Base-by-base conservation (phyloP, 495 filamentous ascomycete species). In the Talaromyces adpressus region DNA sequence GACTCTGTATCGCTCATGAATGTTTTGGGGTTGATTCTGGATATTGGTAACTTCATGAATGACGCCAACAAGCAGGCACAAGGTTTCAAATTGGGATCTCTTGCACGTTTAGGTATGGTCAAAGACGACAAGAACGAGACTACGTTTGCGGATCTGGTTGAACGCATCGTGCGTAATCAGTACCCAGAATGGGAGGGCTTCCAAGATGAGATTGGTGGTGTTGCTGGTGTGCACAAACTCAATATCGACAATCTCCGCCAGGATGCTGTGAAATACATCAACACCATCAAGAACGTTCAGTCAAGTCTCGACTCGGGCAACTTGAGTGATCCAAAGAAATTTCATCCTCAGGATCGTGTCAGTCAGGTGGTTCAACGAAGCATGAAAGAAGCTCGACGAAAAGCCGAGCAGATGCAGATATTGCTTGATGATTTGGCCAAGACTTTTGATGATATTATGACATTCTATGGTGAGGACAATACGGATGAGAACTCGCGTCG, bases 21-120 rank as follows among this genome's bases (percentile, higher is more conserved):
- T 64, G 91, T 98, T 49, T 87, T 98, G 22, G 93, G 93, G 64
- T 79, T 98, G 56, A 98, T 98, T 72, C 80, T 98, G 67, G 92
- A 96, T 75, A 96, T 98, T 70, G 94, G 94, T 71, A 98, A 98
- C 71, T 98, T 94, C 81, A 98, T 98, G 94, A 98, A 98, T 78
- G 94, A 98, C 69, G 87, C 92, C 56, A 97, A 96, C 74, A 98
- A 98, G 76, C 95, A 98, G 75, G 94, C 95, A 2, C 90, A 88
- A 65, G 94, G 94, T 56, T 98, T 98, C 87, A 98, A 98, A 76
- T 84, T 98, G 25, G 92, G 92, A 67, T 96, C 94, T 1, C 87
- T 98, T n/a, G 90, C 91, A 41, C 86, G 94, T 25, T 80, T 98
- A 34, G 94, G 89, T 29, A 98, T 98, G 91, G 91, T 98, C 62